phyloP scores from a whole-genome alignment of 140 eudicot genomes.

The Cichorium intybus region DNA sequence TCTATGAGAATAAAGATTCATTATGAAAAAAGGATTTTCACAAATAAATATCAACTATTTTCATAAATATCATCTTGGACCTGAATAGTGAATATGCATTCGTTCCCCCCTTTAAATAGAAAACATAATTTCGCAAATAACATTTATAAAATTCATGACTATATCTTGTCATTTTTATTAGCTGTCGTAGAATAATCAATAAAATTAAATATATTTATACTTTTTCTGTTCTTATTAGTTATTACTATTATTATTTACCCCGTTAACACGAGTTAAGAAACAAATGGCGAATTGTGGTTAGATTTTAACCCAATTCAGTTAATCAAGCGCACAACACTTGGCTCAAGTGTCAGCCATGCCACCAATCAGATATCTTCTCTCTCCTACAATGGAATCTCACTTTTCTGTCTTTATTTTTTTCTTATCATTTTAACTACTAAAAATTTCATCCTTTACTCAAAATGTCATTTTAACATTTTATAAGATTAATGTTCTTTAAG shows the following conservation, averaged over 20 bases:
- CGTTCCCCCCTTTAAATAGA: too few relatives aligned
- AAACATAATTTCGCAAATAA: too few relatives aligned
- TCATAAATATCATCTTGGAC: too few relatives aligned
- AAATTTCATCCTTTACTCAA: neutral
- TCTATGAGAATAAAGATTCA: too few relatives aligned
- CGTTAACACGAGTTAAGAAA: slow-evolving; percentile 4
- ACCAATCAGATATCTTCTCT: slow-evolving; percentile 29
- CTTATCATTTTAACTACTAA: slow-evolving; percentile 3
- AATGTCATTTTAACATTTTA: neutral
- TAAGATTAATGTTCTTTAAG: neutral
- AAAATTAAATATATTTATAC: too few relatives aligned
- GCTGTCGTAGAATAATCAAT: too few relatives aligned
- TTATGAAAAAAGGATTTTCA: too few relatives aligned
- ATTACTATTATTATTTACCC: neutral
- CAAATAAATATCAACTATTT: too few relatives aligned
- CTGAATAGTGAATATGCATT: too few relatives aligned
- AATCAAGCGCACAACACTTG: slow-evolving; percentile 35
- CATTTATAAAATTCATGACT: too few relatives aligned
- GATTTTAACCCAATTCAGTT: slow-evolving; percentile 24
- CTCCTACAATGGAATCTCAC: slow-evolving; percentile 29
- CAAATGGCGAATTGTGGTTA: slow-evolving; percentile 14
- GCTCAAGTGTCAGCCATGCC: slow-evolving; percentile 48
- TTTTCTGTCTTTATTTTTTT: slow-evolving; percentile 11
- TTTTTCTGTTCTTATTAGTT: neutral
- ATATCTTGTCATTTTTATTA: too few relatives aligned